Base-by-base conservation (phyloP, 805 yeast species). In the Cyberlindnera misumaiensis region DNA sequence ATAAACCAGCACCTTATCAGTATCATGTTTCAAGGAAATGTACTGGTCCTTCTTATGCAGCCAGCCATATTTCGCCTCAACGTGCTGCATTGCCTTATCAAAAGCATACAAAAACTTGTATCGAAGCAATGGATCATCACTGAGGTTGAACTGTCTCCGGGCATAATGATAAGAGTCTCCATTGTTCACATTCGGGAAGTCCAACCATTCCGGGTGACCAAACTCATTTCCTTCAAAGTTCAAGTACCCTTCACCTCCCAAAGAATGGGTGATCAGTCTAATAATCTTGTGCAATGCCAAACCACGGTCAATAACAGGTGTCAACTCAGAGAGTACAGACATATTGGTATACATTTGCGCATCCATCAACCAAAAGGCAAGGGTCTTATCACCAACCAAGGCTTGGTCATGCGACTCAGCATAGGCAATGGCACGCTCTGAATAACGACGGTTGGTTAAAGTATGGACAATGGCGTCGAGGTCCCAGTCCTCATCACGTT, bases 161-260 rank as follows among this genome's bases (percentile, higher is more conserved):
- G 97, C 96, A 55, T 93, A 90, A 63, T 85, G 93, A 63, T 84
- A 90, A 14, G 93, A 81, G 58, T 87, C 88, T 20, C 72, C 72
- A 62, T 90, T 93, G 27, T 96, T 96, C 22, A 48, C 81, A 53
- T 96, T 78, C 11, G 98, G 97, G 71, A 90, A 93, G 62, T 90
- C 98, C 37, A 93, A 73, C 98, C 98, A 90, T 59, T 90, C 98
- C 3, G 97, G 98, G 55, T 90, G 98, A 13, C 98, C 98, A 65
- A 93, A 90, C 63, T 90, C 98, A 55, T 90, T 90, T 41, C 98
- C 97, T 68, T 90, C 97, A 59, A 90, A 90, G 59, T 89, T 90
- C 56, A 90, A 73, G 56, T 90, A 90, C 0, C 95, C 96, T 62
- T 90, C 97, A 40, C 98, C 98, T 34, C 97, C 97, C n/a, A 90